phyloP scores from a whole-genome alignment of 2,329 filamentous ascomycete species.

The Exophiala lecanii-corni region DNA sequence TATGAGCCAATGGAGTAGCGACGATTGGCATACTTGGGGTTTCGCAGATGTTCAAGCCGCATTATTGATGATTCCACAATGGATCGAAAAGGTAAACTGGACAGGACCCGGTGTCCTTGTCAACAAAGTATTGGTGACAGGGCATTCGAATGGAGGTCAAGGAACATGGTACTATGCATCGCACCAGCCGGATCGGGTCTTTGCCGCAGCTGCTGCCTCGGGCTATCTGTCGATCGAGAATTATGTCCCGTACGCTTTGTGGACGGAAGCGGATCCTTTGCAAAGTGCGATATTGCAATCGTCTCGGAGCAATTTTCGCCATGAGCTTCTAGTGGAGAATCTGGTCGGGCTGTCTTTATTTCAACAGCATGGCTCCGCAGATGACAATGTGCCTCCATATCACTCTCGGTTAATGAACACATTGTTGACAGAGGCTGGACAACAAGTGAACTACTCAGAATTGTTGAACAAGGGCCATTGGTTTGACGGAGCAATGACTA shows the following conservation, averaged over 20 bases:
- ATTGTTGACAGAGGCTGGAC: conserved; percentile 41
- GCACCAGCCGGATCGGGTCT: conserved; percentile 52
- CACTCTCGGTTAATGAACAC: conserved; percentile 53
- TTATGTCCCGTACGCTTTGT: conserved; percentile 55
- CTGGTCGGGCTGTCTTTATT: conserved; percentile 49
- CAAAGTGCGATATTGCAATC: conserved; percentile 45
- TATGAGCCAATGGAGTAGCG: conserved; percentile 55
- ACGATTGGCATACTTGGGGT: conserved; percentile 60
- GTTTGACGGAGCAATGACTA: conserved; percentile 54
- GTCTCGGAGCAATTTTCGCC: conserved; percentile 49
- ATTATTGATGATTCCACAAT: conserved; percentile 44
- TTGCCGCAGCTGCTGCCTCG: conserved; percentile 54
- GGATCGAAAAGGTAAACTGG: conserved; percentile 49
- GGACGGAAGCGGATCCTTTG: conserved; percentile 51
- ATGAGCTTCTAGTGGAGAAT: conserved; percentile 53
- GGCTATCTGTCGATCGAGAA: conserved; percentile 56
- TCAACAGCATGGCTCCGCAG: conserved; percentile 53
- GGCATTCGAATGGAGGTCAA: conserved; percentile 59
- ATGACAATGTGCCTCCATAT: conserved; percentile 57
- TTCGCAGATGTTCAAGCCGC: conserved; percentile 53
- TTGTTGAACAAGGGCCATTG: conserved; percentile 48
- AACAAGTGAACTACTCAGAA: conserved; percentile 47
- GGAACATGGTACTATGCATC: conserved; percentile 55
- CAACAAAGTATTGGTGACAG: conserved; percentile 49
- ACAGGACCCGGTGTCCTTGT: conserved; percentile 42